Evolutionary conservation across 148 eudicot genomes (phyloP), one percentile per base, ranked within the genome.

Genomic region (Camellia granthamiana): DNA sequence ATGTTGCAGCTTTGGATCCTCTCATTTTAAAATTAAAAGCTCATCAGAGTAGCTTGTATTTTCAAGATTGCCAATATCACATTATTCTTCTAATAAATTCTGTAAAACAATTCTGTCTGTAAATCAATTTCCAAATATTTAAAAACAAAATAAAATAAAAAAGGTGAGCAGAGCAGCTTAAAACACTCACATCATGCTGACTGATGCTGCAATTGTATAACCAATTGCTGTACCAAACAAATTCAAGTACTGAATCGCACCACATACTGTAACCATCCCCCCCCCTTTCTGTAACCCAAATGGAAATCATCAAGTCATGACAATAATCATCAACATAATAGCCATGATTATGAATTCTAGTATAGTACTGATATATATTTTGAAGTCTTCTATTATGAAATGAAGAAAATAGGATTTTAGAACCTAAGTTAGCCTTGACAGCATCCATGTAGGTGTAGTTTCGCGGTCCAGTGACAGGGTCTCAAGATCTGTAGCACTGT

Each of bases 361-460:
- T 16, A 30, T 30, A 51, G n/a, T 19, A 49, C 52, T 49, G 38
- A 30, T 30, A 30, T 49, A 49, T 49, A 21, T 59, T 59, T 11
- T 2, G 23, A 2, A 75, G 38, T 60, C 23, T 21, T 2, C 16
- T 19, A 14, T 51, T 73, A 18, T 16, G 18, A 18, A 43, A 61
- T 62, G 55, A 19, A 63, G 21, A 18, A 43, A 4, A 61, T 4
- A 42, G 6, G 19, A 13, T 12, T 6, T 63, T 15, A 67, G 5
- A 44, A 61, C 88, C 88, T 74, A 86, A 52, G 77, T 78, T 81
- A 63, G 84, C 79, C 59, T 72, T 77, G 55, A 86, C 88, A 38
- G 86, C 85, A 51, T 83, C 86, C 88, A 83, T 86, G 80, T 86
- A 83, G 66, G 87, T 85, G 82, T 85, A 85, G 66, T 80, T 79